These are phyloP conservation scores for Septoria linicola DNA, from an alignment of 2,329 filamentous ascomycete species.

Conservation along the genomic window DNA sequence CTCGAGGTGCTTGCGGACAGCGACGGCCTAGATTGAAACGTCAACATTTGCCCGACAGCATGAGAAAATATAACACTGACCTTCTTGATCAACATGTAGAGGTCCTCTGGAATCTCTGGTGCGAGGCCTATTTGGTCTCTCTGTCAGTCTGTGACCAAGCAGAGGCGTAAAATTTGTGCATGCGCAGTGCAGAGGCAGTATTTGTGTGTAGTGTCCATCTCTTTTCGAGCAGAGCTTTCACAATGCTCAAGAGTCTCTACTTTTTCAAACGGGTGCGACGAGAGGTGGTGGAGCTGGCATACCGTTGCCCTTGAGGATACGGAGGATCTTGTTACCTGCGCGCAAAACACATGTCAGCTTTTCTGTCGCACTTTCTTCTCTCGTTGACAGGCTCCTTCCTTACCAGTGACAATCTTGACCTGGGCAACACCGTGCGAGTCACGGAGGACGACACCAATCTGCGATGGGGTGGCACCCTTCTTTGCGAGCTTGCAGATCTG, in stretches of 20 bases:
- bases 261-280: constrained; percentile 47
- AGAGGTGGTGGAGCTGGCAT: constrained; percentile 49
- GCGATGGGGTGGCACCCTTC: constrained; percentile 97
- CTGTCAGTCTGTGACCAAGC: constrained; percentile 47
- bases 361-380: background rate
- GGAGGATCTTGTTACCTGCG: constrained; percentile 97
- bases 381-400: constrained; percentile 37
- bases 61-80: constrained; percentile 50
- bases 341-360: constrained; percentile 20
- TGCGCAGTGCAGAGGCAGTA: constrained; percentile 21
- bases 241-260: constrained; percentile 14
- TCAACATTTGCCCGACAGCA: background rate
- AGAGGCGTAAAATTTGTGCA: constrained; percentile 41
- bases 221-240: constrained; percentile 26
- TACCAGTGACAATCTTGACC: constrained; percentile 96
- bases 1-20: constrained; percentile 99
- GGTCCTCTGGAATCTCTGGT: constrained; percentile 97
- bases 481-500: constrained; percentile 99
- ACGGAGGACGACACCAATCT: constrained; percentile 98
- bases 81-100: constrained; percentile 99
- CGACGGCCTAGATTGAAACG: constrained; percentile 66
- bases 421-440: constrained; percentile 98
- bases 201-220: constrained; percentile 27
- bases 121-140: constrained; percentile 78
- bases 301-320: constrained; percentile 97